Conservation (phyloP, 2,329 filamentous ascomycete genomes). For the Conoideocrella luteorostrata region DNA sequence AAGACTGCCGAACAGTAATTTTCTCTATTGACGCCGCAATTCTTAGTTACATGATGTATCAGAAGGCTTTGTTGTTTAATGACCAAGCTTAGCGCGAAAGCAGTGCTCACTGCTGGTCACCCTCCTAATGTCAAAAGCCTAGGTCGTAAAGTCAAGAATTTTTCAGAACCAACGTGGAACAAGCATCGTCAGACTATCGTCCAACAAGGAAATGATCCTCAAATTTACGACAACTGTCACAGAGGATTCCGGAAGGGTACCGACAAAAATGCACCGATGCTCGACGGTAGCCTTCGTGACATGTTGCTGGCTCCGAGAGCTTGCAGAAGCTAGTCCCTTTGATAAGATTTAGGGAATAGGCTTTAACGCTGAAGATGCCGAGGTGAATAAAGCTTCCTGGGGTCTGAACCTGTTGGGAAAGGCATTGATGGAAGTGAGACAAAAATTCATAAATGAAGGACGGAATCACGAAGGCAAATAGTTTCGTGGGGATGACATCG, state of each 20-base stretch:
- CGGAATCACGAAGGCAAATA: not conserved
- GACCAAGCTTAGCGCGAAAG: constrained; percentile 34
- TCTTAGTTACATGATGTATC: constrained; percentile 51
- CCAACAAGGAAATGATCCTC: constrained; percentile 45
- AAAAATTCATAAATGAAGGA: constrained; percentile 38
- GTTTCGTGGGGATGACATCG: not conserved
- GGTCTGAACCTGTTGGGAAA: constrained; percentile 59
- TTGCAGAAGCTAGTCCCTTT: constrained; percentile 56
- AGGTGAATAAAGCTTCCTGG: constrained; percentile 43
- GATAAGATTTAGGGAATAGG: constrained; percentile 64
- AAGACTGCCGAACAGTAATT: constrained; percentile 46
- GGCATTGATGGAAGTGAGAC: constrained; percentile 53
- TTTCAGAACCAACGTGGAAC: constrained; percentile 46
- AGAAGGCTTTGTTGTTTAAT: constrained; percentile 44
- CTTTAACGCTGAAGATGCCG: constrained; percentile 45
- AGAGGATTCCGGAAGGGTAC: constrained; percentile 20
- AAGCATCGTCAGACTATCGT: constrained; percentile 48
- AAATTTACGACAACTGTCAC: constrained; percentile 49
- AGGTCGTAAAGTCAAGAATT: constrained; percentile 48
- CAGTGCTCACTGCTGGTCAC: constrained; percentile 40
- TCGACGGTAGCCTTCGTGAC: constrained; percentile 35
- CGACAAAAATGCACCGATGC: constrained; percentile 14
- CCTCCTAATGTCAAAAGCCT: constrained; percentile 46
- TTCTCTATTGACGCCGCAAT: not conserved
- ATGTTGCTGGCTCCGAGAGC: constrained; percentile 48